phyloP scores from a whole-genome alignment of 2,329 filamentous ascomycete species.

The Falciphora oryzae region DNA sequence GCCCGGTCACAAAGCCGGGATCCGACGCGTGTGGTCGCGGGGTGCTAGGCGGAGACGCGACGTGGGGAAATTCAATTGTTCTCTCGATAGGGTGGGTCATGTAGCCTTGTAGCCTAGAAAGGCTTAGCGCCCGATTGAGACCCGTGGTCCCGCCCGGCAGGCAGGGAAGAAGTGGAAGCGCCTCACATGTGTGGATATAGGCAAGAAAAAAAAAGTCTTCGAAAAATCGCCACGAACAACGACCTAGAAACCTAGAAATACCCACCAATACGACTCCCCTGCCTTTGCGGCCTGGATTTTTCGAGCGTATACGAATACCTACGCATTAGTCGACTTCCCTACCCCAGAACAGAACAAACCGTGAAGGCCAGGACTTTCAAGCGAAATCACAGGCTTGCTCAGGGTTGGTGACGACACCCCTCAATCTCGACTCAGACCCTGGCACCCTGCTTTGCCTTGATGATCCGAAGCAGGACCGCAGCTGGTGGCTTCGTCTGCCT shows the following conservation, averaged over 20 bases:
- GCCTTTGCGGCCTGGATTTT: not conserved
- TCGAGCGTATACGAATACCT: not conserved
- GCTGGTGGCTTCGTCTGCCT: constrained; percentile 15
- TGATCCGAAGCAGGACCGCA: constrained; percentile 6
- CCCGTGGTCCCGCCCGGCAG: not conserved
- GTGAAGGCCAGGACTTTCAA: no score
- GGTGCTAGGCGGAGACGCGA: not conserved
- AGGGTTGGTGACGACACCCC: not conserved
- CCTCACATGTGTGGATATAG: not conserved
- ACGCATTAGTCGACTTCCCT: not conserved
- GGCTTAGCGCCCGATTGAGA: not conserved
- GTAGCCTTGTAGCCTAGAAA: no score
- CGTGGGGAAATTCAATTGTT: not conserved
- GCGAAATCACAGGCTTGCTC: not conserved
- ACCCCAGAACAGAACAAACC: not conserved
- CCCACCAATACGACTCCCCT: not conserved
- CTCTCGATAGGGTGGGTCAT: not conserved
- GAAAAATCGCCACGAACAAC: not conserved
- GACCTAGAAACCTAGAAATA: not conserved
- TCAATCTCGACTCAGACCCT: not conserved
- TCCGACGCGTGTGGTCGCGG: not conserved
- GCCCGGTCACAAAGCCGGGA: not conserved
- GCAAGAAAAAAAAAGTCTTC: not conserved
- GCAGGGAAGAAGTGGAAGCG: not conserved
- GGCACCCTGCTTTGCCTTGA: not conserved